Evolutionary conservation across 2,329 filamentous ascomycete genomes (phyloP).

Genomic region (Fusarium sp.): DNA sequence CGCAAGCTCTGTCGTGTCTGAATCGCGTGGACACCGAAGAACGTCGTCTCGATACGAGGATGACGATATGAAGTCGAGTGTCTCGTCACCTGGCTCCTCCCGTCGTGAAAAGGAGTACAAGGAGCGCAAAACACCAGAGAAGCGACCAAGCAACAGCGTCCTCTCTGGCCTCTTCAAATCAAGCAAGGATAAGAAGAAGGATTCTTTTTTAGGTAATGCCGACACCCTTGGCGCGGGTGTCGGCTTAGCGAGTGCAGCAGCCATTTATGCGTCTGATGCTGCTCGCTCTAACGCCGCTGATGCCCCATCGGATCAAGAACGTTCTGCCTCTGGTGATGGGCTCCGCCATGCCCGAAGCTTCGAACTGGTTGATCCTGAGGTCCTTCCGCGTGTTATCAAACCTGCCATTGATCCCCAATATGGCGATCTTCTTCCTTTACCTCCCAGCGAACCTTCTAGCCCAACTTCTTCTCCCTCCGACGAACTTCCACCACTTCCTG

Average conservation of each 20-base stretch:
- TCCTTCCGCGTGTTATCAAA: slow-evolving; percentile 67
- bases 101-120: slow-evolving; percentile 49
- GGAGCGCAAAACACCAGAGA: slow-evolving; percentile 51
- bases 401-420: slow-evolving; percentile 74
- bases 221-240: slow-evolving; percentile 76
- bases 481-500: slow-evolving; percentile 66
- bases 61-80: slow-evolving; percentile 59
- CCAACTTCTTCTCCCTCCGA: slow-evolving; percentile 51
- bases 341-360: slow-evolving; percentile 41
- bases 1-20: slow-evolving; percentile 62
- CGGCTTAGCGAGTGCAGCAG: slow-evolving; percentile 67
- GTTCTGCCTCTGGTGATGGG: slow-evolving; percentile 42
- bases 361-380: slow-evolving; percentile 66
- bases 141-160: slow-evolving; percentile 55
- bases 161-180: slow-evolving; percentile 63
- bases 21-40: slow-evolving; percentile 49
- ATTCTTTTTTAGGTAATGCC: slow-evolving; percentile 80
- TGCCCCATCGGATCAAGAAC: slow-evolving; percentile 54
- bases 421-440: slow-evolving; percentile 72
- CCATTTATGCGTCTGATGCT: slow-evolving; percentile 54
- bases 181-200: slow-evolving; percentile 55
- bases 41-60: slow-evolving; percentile 55
- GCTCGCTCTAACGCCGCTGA: slow-evolving; percentile 60
- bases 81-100: slow-evolving; percentile 52
- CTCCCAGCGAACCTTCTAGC: slow-evolving; percentile 67